Conservation (phyloP, 2,329 filamentous ascomycete genomes). For the Aspergillus sp. region DNA sequence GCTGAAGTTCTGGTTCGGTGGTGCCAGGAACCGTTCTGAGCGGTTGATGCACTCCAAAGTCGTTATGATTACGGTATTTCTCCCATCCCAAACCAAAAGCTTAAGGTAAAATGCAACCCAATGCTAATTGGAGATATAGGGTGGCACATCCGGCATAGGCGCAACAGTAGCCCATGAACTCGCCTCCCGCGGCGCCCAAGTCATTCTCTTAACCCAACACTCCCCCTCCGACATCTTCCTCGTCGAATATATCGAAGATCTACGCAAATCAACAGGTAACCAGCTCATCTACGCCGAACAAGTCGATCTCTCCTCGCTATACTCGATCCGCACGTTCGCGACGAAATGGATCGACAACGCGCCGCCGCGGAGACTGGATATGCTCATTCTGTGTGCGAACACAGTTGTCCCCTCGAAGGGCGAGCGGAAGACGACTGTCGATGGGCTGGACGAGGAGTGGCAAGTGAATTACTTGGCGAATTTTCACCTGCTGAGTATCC, state of each 20-base stretch:
- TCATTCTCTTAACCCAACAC: constrained; percentile 81
- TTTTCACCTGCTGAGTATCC: constrained; percentile 86
- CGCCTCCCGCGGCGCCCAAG: constrained; percentile 75
- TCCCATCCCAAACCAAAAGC: not conserved
- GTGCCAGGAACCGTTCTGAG: constrained; percentile 66
- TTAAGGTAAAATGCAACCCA: constrained; percentile 6
- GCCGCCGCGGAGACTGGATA: constrained; percentile 80
- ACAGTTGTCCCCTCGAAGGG: constrained; percentile 54
- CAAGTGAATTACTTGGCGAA: constrained; percentile 93
- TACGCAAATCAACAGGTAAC: constrained; percentile 70
- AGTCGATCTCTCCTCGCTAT: constrained; percentile 79
- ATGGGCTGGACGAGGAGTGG: constrained; percentile 85
- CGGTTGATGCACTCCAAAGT: constrained; percentile 89
- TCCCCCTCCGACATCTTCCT: constrained; percentile 79
- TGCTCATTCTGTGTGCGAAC: constrained; percentile 81
- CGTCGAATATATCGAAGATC: constrained; percentile 83
- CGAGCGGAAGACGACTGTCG: constrained; percentile 55
- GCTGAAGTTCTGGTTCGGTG: constrained; percentile 71
- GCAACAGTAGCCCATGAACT: constrained; percentile 67
- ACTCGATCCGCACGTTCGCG: constrained; percentile 86
- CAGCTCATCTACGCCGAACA: constrained; percentile 91
- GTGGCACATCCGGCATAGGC: constrained; percentile 89
- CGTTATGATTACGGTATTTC: constrained; percentile 71
- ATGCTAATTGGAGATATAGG: constrained; percentile 36
- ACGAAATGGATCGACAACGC: constrained; percentile 98